Base-by-base conservation (phyloP, 2,329 filamentous ascomycete genomes). In the Fusarium bulbicola region DNA sequence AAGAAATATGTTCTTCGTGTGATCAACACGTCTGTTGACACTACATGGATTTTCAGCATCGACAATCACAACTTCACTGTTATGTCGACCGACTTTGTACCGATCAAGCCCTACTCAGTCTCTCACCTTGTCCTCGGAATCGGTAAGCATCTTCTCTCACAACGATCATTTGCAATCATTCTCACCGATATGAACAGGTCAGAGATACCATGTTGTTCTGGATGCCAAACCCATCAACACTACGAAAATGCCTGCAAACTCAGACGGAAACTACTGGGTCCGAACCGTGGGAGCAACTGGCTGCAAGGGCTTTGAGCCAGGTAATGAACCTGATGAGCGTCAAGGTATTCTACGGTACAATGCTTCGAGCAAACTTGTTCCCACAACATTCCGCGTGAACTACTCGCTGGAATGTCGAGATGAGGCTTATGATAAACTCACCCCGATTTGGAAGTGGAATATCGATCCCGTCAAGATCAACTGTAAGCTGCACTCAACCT, bases 1-100 rank as follows among this genome's bases (percentile, higher is more conserved):
- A 59, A 24, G 10, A 59, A 53, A 10, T 59, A 53, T 24, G 34
- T 59, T 11, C 57, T 59, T 15, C 45, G 45, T 13, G 57, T 59
- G 21, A 59, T 59, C 34, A 52, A 59, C 57, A 59, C 57, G 2
- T 59, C 57, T 1, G 57, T 59, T 14, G 45, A 59, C 1, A 59
- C 57, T 14, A 59, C 57, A 1, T 59, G 57, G 57, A 59, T 59
- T n/a, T 59, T 59, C 26, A 59, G 57, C 3, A 59, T 59, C 7
- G 57, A 53, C 5, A 59, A 59, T 39, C 57, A 59, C 34, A 59
- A 59, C 21, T 59, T 59, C 7, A 52, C 45, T 26, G 45, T 59
- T 15, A 59, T 53, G 57, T 53, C 57, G 16, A 40, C 45, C 9
- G 45, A 59, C 13, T 59, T 59, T 53, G 57, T 59, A n/a, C 57